Evolutionary conservation across 257 asterid genomes (phyloP).

Genomic region (Scutellaria baicalensis): DNA sequence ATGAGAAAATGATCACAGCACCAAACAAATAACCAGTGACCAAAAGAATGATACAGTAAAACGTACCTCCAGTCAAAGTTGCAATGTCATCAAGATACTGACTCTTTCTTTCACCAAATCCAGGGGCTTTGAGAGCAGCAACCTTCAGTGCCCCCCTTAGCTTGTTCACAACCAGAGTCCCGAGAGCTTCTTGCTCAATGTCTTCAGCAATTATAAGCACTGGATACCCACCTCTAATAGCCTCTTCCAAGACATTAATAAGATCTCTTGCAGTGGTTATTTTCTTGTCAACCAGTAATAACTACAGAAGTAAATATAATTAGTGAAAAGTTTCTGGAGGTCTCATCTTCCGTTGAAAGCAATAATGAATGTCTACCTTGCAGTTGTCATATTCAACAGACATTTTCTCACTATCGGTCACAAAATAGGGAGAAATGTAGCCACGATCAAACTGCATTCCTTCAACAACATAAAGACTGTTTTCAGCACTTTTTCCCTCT

Average conservation of each 20-base stretch:
- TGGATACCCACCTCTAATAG: slow-evolving; percentile 83
- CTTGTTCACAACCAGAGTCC: slow-evolving; percentile 95
- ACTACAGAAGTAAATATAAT: slow-evolving; percentile 30
- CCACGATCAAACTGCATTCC: slow-evolving; percentile 99
- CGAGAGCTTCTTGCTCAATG: slow-evolving; percentile 95
- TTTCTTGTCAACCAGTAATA: slow-evolving; percentile 89
- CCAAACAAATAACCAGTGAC: neutral
- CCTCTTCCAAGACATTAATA: slow-evolving; percentile 70
- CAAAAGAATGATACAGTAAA: neutral
- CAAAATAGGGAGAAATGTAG: slow-evolving; percentile 83
- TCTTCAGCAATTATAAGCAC: slow-evolving; percentile 90
- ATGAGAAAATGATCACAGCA: no score
- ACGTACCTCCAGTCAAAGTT: slow-evolving; percentile 79
- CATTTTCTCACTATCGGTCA: slow-evolving; percentile 93
- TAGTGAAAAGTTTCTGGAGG: neutral
- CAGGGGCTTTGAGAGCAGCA: slow-evolving; percentile 99
- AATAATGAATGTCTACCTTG: slow-evolving; percentile 50
- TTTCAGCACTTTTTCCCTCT: slow-evolving; percentile 95
- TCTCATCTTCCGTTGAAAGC: neutral
- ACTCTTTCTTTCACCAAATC: slow-evolving; percentile 94
- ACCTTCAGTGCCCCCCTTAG: slow-evolving; percentile 90
- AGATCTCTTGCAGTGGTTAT: slow-evolving; percentile 93
- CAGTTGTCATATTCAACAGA: slow-evolving; percentile 88
- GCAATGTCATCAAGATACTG: slow-evolving; percentile 99
- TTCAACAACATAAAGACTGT: slow-evolving; percentile 82